Evolutionary conservation across 2,329 filamentous ascomycete genomes (phyloP).

Genomic region (Botryotinia convoluta): DNA sequence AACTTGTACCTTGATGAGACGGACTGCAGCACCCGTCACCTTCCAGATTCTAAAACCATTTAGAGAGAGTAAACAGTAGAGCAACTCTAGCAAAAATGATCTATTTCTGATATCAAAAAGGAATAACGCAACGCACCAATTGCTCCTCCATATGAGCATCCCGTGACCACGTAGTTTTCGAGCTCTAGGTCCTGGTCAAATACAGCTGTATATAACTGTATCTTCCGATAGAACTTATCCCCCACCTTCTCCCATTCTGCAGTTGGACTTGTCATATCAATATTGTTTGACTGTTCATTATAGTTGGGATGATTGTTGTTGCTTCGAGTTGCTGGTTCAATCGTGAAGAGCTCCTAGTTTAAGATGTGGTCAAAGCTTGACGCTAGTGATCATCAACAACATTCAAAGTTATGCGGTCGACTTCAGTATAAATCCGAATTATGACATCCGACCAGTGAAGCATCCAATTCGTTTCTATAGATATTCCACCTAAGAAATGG

Average conservation of each 20-base stretch:
- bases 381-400: conserved; percentile 27
- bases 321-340: conserved; percentile 15
- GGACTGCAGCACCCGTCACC: neutral
- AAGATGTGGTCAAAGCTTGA: conserved; percentile 36
- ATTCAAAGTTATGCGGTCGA: conserved; percentile 13
- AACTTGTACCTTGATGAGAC: neutral
- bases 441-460: neutral
- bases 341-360: conserved; percentile 20
- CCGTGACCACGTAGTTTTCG: conserved; percentile 88
- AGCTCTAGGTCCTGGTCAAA: conserved; percentile 93
- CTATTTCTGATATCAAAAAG: neutral
- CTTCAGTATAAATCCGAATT: conserved; percentile 21
- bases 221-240: conserved; percentile 92
- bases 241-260: conserved; percentile 94
- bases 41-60: neutral
- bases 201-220: conserved; percentile 85
- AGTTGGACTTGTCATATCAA: conserved; percentile 38
- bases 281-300: conserved; percentile 12
- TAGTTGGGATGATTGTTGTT: conserved; percentile 11
- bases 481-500: conserved; percentile 11
- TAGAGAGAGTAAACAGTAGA: neutral
- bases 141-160: conserved; percentile 90
- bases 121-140: conserved; percentile 61
- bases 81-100: neutral
- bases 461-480: neutral